phyloP scores from a whole-genome alignment of 768 basidiomycete genomes.

The Leccinum subgranulosum region DNA sequence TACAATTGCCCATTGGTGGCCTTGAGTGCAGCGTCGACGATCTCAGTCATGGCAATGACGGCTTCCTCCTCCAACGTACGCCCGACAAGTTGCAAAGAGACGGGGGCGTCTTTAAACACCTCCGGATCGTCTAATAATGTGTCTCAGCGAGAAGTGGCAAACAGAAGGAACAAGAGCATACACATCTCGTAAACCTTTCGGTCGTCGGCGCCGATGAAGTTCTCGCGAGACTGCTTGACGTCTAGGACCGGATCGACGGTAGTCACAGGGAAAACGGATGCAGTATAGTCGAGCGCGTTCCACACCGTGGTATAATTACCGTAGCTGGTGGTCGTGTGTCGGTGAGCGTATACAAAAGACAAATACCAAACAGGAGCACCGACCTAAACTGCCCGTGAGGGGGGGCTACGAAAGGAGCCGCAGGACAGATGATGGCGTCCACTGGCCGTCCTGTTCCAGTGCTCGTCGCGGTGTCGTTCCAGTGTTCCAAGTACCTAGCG shows the following conservation, averaged over 20 bases:
- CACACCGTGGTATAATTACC: conserved; percentile 58
- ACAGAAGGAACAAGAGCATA: conserved; percentile 30
- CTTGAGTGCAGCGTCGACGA: conserved; percentile 56
- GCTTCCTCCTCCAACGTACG: conserved; percentile 75
- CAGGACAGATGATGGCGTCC: conserved; percentile 71
- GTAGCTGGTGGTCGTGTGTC: conserved; percentile 31
- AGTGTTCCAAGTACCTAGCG: conserved; percentile 56
- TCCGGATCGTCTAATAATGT: conserved; percentile 51
- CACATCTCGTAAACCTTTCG: conserved; percentile 49
- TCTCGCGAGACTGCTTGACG: conserved; percentile 38
- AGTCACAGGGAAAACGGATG: conserved; percentile 62
- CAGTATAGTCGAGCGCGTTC: conserved; percentile 67
- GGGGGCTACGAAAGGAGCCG: conserved; percentile 55
- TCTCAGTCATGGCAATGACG: conserved; percentile 63
- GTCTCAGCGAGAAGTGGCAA: neutral
- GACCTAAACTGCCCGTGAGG: conserved; percentile 62
- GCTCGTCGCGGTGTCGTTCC: conserved; percentile 47
- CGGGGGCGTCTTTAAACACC: conserved; percentile 54
- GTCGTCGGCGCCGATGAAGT: conserved; percentile 51
- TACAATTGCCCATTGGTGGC: neutral
- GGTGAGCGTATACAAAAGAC: neutral
- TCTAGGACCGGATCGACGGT: conserved; percentile 56
- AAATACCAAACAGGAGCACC: conserved; percentile 12
- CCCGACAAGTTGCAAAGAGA: conserved; percentile 65
- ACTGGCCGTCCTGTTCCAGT: conserved; percentile 73